A percentile compares a stretch with the other conserved stretches of the same genome.
phyloP scores from a whole-genome alignment of 331 rosid genomes.

The Cydonia oblonga region DNA sequence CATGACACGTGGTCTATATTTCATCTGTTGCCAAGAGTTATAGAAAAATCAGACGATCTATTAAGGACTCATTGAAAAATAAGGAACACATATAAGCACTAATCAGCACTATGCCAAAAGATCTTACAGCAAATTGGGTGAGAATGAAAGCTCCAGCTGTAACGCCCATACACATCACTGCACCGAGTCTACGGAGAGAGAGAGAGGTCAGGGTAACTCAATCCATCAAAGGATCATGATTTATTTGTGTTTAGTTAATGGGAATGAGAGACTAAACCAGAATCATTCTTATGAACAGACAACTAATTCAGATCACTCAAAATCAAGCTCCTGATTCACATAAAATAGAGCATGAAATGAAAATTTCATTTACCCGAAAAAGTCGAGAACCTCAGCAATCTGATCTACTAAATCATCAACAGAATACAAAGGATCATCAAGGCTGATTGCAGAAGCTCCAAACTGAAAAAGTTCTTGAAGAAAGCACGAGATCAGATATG shows the following conservation, averaged over 20 bases:
- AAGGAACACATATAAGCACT: neutral
- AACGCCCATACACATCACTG: constrained; percentile 97
- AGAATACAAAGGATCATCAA: constrained; percentile 52
- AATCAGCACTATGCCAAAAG: neutral
- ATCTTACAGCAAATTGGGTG: constrained; percentile 80
- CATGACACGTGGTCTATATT: constrained; percentile 66
- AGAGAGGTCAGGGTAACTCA: constrained; percentile 17
- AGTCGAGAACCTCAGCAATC: constrained; percentile 81
- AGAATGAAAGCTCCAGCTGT: constrained; percentile 95
- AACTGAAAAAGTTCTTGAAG: constrained; percentile 77
- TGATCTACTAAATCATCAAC: constrained; percentile 92
- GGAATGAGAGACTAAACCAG: neutral
- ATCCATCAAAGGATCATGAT: no score
- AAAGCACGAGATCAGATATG: constrained; percentile 42
- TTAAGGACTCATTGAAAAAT: neutral
- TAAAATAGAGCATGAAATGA: constrained; percentile 3
- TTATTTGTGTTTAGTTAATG: neutral
- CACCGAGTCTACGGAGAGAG: constrained; percentile 47
- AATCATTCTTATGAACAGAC: neutral
- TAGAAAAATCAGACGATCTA: constrained; percentile 2
- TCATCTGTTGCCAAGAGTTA: constrained; percentile 57
- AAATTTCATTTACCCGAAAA: constrained; percentile 55
- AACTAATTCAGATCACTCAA: neutral
- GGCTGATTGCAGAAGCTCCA: constrained; percentile 67
- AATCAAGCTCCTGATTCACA: neutral